A percentile compares a stretch with the other conserved stretches of the same genome.
Evolutionary conservation across 2,329 filamentous ascomycete genomes (phyloP).

Genomic region (Fusarium piperis): DNA sequence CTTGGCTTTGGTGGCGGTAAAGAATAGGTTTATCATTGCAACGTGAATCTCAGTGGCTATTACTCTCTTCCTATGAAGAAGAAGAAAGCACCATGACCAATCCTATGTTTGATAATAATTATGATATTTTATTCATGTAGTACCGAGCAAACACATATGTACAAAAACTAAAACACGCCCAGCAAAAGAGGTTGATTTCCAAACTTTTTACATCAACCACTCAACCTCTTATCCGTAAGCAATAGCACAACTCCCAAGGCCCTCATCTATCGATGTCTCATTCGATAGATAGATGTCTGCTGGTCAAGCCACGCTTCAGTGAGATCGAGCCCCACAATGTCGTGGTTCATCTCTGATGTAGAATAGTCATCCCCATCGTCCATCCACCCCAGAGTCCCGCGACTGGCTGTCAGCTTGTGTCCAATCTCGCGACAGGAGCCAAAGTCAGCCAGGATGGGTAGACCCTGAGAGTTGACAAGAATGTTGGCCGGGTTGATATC

Average conservation of each 20-base stretch:
- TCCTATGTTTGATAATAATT: not conserved
- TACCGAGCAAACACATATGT: not conserved
- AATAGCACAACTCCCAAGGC: not conserved
- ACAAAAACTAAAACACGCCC: not conserved
- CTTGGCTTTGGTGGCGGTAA: not conserved
- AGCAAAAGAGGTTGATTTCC: not conserved
- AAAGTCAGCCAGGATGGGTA: not conserved
- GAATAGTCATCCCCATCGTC: not conserved
- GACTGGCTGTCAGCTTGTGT: not conserved
- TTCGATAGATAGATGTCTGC: not conserved
- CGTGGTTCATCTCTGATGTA: not conserved
- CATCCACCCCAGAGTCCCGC: not conserved
- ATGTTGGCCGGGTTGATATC: slow-evolving; percentile 5
- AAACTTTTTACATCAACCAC: not conserved
- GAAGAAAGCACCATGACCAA: not conserved
- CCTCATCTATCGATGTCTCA: not conserved
- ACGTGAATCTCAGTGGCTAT: not conserved
- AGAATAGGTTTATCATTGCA: not conserved
- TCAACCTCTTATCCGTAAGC: not conserved
- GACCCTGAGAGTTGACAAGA: not conserved
- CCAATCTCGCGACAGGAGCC: not conserved
- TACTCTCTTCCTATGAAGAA: not conserved
- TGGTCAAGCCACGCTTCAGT: not conserved
- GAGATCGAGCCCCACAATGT: not conserved
- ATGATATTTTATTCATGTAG: not conserved